Evolutionary conservation across 345 rosid genomes (phyloP).

Genomic region (Sisymbrium altissimum): DNA sequence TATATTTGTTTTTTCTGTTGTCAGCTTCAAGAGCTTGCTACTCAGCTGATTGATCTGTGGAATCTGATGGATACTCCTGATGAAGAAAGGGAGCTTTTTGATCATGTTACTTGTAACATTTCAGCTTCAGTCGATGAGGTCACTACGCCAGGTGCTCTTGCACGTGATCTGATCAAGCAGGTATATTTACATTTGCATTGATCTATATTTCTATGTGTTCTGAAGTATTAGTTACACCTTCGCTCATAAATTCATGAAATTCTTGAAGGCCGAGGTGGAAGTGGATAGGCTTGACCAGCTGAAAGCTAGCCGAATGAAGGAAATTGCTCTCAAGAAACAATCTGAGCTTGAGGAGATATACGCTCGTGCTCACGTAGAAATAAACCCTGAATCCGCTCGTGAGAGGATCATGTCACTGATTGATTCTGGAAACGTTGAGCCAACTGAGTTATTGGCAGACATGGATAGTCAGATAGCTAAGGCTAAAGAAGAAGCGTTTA

Average conservation of each 20-base stretch:
- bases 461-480: conserved; percentile 88
- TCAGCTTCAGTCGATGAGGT: conserved; percentile 89
- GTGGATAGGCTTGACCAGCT: conserved; percentile 94
- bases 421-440: conserved; percentile 90
- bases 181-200: conserved; percentile 33
- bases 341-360: conserved; percentile 93
- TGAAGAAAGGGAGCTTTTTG: conserved; percentile 82
- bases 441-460: conserved; percentile 84
- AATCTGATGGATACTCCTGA: conserved; percentile 92
- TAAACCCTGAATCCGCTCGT: conserved; percentile 79
- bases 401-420: conserved; percentile 80
- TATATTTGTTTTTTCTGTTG: neutral
- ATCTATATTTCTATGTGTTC: neutral
- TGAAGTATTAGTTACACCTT: conserved; percentile 18
- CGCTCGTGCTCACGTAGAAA: conserved; percentile 70
- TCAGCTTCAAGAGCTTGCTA: conserved; percentile 95
- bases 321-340: conserved; percentile 91
- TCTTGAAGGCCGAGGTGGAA: conserved; percentile 79
- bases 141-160: conserved; percentile 81
- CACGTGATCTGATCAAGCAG: conserved; percentile 90
- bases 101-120: conserved; percentile 85
- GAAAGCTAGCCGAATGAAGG: conserved; percentile 96
- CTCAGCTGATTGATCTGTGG: conserved; percentile 89
- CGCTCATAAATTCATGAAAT: neutral
- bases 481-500: conserved; percentile 86